phyloP scores from a whole-genome alignment of 805 yeast genomes.

The Hanseniaspora meyeri region DNA sequence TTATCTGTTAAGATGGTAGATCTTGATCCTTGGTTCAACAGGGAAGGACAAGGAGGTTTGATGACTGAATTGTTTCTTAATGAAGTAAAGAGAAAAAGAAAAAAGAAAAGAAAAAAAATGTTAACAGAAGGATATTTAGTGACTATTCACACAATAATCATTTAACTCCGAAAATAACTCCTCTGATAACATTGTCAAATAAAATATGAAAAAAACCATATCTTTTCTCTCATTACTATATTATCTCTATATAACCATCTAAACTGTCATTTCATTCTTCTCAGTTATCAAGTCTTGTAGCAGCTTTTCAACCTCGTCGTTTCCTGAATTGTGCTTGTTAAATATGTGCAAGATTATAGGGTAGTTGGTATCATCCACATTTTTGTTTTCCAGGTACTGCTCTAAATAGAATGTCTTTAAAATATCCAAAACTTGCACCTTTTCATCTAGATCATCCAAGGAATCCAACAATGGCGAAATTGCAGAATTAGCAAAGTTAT shows the following conservation, averaged over 20 bases:
- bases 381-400: slow-evolving; percentile 30
- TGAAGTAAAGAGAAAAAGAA: background rate
- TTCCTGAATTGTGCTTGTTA: slow-evolving; percentile 30
- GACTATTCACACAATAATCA: too few species aligned
- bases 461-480: slow-evolving; percentile 61
- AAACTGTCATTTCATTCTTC: slow-evolving; percentile 25
- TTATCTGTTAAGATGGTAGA: background rate
- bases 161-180: too few species aligned
- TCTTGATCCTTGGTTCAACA: background rate
- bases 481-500: slow-evolving; percentile 56
- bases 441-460: slow-evolving; percentile 46
- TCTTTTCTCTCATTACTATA: too few species aligned
- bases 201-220: background rate
- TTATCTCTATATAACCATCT: background rate
- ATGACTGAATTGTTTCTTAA: background rate
- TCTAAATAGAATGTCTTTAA: slow-evolving; percentile 54
- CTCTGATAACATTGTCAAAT: slow-evolving; percentile 17
- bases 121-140: too few species aligned
- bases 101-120: slow-evolving; percentile 11
- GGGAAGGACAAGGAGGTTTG: background rate
- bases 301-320: slow-evolving; percentile 29
- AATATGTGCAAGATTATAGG: slow-evolving; percentile 30
- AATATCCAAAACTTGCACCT: slow-evolving; percentile 49
- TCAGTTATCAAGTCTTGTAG: slow-evolving; percentile 30
- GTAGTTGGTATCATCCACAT: slow-evolving; percentile 29